These are phyloP conservation scores for Xylaria longipes DNA, from an alignment of 495 filamentous ascomycete species.

Conservation along the genomic window DNA sequence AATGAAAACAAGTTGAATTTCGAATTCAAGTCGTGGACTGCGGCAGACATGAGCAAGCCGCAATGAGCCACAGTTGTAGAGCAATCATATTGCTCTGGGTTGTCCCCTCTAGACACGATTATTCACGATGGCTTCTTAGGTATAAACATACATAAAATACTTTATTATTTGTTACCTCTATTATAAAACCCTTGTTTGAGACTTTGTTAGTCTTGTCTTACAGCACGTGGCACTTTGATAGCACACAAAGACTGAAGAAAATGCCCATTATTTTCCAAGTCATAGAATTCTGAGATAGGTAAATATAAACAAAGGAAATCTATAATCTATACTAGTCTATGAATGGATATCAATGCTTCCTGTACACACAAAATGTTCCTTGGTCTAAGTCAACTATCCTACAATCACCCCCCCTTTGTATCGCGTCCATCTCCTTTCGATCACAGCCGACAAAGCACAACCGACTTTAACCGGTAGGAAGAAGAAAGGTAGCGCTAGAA, in stretches of 20 bases:
- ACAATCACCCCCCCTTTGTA: not conserved
- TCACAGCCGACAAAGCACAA: not conserved
- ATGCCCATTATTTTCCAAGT: not conserved
- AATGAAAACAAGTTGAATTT: not conserved
- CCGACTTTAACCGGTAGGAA: not conserved
- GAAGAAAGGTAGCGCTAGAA: not conserved
- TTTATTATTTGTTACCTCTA: not conserved
- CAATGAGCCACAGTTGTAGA: not conserved
- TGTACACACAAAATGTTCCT: not conserved
- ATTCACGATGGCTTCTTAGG: not conserved
- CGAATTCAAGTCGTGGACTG: not conserved
- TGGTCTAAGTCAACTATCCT: slow-evolving; percentile 1
- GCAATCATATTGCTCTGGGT: not conserved
- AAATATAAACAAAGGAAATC: not conserved
- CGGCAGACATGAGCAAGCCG: not conserved
- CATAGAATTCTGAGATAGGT: no score
- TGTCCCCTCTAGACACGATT: not conserved
- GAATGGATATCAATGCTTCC: not conserved
- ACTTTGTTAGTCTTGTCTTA: not conserved
- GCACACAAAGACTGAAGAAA: not conserved
- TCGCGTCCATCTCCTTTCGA: not conserved
- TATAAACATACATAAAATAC: not conserved
- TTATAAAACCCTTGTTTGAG: not conserved
- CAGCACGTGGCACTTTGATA: not conserved
- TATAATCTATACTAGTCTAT: slow-evolving; percentile 11